A percentile compares a stretch with the other conserved stretches of the same genome.
These are phyloP conservation scores for Neostapfia colusana DNA, from an alignment of 176 grass and related monocot species.

Conservation along the genomic window DNA sequence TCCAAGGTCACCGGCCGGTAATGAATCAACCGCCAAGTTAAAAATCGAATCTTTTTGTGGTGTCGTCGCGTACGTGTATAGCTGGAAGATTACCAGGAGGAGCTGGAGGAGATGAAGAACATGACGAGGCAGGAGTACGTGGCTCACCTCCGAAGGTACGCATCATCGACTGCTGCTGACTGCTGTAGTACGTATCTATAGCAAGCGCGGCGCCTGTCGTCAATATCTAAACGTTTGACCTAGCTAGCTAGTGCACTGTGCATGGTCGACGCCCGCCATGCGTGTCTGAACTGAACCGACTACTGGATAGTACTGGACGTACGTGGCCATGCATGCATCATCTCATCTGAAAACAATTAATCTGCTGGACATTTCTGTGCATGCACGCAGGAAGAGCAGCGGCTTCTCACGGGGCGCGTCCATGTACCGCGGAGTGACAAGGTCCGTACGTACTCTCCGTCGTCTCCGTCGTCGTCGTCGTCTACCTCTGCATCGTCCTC, in stretches of 20 bases:
- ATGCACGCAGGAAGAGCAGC: constrained; percentile 78
- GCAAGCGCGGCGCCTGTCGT: too few relatives aligned
- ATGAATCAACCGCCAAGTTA: background rate
- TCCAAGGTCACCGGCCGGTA: too few relatives aligned
- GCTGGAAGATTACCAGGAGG: constrained; percentile 92
- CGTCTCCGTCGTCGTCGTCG: too few relatives aligned
- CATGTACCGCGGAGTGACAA: constrained; percentile 95
- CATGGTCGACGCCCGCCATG: too few relatives aligned
- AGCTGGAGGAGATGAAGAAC: constrained; percentile 97
- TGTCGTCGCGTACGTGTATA: constrained; percentile 7
- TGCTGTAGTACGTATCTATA: too few relatives aligned
- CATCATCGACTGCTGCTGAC: too few relatives aligned
- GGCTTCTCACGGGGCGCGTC: constrained; percentile 95
- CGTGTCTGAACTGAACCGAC: too few relatives aligned
- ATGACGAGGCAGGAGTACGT: constrained; percentile 99
- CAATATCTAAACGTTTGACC: constrained; percentile 19
- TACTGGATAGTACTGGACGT: too few relatives aligned
- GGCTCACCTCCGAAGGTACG: constrained; percentile 88
- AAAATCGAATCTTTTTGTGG: background rate
- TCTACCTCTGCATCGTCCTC: background rate
- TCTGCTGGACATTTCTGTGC: background rate
- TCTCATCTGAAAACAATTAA: background rate
- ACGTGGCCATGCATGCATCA: background rate
- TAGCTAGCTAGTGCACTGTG: too few relatives aligned
- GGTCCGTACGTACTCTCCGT: constrained; percentile 28